Conservation (phyloP, 805 yeast genomes). For the Trichomonascus vanleenenianus region DNA sequence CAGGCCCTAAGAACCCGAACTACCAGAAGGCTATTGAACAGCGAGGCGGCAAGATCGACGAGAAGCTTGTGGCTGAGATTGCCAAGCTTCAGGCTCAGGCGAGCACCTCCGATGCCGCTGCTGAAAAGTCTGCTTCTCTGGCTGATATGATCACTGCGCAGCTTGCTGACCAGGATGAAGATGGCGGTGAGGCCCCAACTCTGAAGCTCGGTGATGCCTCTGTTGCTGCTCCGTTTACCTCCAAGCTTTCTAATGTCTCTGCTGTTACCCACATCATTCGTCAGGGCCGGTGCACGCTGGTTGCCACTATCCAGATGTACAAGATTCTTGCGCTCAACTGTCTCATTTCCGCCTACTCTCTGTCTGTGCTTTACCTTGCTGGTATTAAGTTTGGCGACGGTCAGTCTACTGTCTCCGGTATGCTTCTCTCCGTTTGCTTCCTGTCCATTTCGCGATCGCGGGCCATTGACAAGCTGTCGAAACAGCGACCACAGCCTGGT, state of each 20-base stretch:
- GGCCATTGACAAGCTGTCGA: slow-evolving; percentile 80
- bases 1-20: slow-evolving; percentile 86
- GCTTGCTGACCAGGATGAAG: slow-evolving; percentile 49
- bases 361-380: slow-evolving; percentile 88
- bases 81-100: slow-evolving; percentile 31
- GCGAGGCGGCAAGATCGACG: slow-evolving; percentile 73
- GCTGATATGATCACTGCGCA: slow-evolving; percentile 61
- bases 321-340: slow-evolving; percentile 95
- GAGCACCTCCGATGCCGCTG: slow-evolving; percentile 23
- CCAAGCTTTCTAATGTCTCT: slow-evolving; percentile 84
- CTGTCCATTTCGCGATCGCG: slow-evolving; percentile 90
- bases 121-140: slow-evolving; percentile 34
- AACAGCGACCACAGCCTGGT: slow-evolving; percentile 95
- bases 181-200: slow-evolving; percentile 79
- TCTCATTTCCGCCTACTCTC: slow-evolving; percentile 91
- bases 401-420: slow-evolving; percentile 95
- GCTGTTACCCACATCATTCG: slow-evolving; percentile 91
- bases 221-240: slow-evolving; percentile 98
- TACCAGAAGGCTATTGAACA: slow-evolving; percentile 79
- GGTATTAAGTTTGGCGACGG: slow-evolving; percentile 98
- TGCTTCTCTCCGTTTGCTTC: slow-evolving; percentile 88
- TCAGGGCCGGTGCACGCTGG: slow-evolving; percentile 97
- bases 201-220: slow-evolving; percentile 97
- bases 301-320: slow-evolving; percentile 97
- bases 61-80: slow-evolving; percentile 37